Evolutionary conservation across 805 yeast genomes (phyloP).

Genomic region (Priceomyces melissophilus): DNA sequence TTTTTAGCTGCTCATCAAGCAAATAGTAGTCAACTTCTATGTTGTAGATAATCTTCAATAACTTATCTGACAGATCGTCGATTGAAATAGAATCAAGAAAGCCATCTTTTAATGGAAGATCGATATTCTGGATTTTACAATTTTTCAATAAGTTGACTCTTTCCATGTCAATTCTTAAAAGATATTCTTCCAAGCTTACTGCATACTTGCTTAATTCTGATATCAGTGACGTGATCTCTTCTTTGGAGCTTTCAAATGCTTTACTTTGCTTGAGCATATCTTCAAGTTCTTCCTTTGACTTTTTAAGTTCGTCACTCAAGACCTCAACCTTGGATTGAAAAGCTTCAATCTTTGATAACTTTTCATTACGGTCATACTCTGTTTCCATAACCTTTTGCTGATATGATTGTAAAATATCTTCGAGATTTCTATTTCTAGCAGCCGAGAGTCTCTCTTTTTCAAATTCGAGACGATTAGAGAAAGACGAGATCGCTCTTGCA

Average conservation of each 20-base stretch:
- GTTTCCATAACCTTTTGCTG: constrained; percentile 29
- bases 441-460: constrained; percentile 59
- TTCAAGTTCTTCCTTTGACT: constrained; percentile 8
- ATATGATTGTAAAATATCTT: constrained; percentile 34
- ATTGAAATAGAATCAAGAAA: constrained; percentile 59
- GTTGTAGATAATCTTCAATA: constrained; percentile 39
- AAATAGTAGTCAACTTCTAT: constrained; percentile 55
- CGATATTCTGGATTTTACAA: constrained; percentile 70
- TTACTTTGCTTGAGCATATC: constrained; percentile 27
- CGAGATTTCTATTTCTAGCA: constrained; percentile 43
- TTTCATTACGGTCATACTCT: constrained; percentile 28
- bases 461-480: constrained; percentile 60
- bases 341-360: constrained; percentile 19
- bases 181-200: constrained; percentile 46
- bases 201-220: constrained; percentile 27
- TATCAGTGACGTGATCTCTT: constrained; percentile 37
- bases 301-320: constrained; percentile 15
- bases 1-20: constrained; percentile 43
- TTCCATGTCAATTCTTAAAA: constrained; percentile 53
- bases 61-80: constrained; percentile 41
- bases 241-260: constrained; percentile 26
- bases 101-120: constrained; percentile 61
- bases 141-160: constrained; percentile 58
- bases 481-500: constrained; percentile 55
- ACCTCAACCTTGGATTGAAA: constrained; percentile 29